Evolutionary conservation across 768 basidiomycete genomes (phyloP), one percentile per base, ranked within the genome.

Genomic region (Mrakia blollopis): DNA sequence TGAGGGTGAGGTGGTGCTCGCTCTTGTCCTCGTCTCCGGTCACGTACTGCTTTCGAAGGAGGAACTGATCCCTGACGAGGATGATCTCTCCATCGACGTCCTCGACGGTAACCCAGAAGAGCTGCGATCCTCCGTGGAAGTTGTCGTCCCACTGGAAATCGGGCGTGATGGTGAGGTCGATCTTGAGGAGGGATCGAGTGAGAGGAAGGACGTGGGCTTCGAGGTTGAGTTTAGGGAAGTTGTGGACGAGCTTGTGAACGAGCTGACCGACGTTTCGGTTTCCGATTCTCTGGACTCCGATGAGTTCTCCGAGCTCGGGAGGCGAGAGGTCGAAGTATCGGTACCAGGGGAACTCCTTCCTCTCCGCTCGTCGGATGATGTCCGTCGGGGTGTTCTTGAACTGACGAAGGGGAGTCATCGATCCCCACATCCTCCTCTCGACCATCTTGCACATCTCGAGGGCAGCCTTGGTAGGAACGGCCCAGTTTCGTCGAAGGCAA

Each of bases 81-180:
- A 98, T 90, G 78, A 93, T 89, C 83, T 99, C 97, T 69, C 97
- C 97, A 79, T 98, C 96, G 37, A 98, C 94, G 80, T 99, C 96
- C 83, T 98, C 95, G 35, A 98, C 94, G 37, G 96, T 83, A 80
- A 99, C 93, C 83, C 91, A 88, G 87, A 99, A 99, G 0, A 91
- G 89, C 84, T 98, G 94, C 0, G 93, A 90, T 0, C 86, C 84
- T 5, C 94, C 92, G 80, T 98, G 96, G 9, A 94, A 88, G 83
- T 93, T 93, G 81, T 94, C 92, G 52, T 98, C 95, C 97, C 97
- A 99, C 63, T 91, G 88, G 89, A 98, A 99, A 82, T 98, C 97
- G n/a, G 97, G 95, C 4, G 89, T 89, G 82, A 99, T 95, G 3
- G 93, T 93, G 23, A 99, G 85, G 79, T 98, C 96, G 74, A 98